Conservation (phyloP, 2,329 filamentous ascomycete genomes). For the Plenodomus tracheiphilus region DNA sequence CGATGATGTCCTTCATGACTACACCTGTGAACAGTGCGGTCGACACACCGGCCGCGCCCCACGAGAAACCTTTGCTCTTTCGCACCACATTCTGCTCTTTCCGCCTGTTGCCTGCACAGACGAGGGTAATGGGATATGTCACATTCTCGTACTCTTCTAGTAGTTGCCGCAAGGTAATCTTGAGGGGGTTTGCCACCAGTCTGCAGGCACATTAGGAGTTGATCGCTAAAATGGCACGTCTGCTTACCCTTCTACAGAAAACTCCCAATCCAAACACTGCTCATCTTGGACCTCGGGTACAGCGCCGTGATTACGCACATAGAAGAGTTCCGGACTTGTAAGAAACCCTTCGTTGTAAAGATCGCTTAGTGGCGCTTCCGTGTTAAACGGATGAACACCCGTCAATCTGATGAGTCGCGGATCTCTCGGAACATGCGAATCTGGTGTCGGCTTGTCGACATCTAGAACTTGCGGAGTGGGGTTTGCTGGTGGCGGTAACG, state of each 20-base stretch:
- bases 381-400: constrained; percentile 88
- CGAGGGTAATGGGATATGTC: constrained; percentile 84
- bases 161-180: constrained; percentile 71
- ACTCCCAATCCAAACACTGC: constrained; percentile 77
- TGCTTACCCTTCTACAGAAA: constrained; percentile 72
- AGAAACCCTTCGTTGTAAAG: constrained; percentile 82
- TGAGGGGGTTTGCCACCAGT: constrained; percentile 77
- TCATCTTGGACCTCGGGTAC: constrained; percentile 76
- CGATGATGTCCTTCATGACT: constrained; percentile 71
- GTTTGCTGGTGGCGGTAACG: constrained; percentile 69
- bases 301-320: constrained; percentile 86
- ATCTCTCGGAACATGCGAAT: constrained; percentile 79
- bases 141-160: constrained; percentile 76
- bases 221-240: neutral
- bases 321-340: constrained; percentile 85
- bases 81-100: constrained; percentile 92
- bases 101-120: constrained; percentile 87
- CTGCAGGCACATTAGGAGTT: constrained; percentile 34
- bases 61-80: constrained; percentile 93
- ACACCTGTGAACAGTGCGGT: constrained; percentile 89
- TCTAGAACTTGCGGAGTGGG: constrained; percentile 65
- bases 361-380: constrained; percentile 78
- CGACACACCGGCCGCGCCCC: constrained; percentile 84
- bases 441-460: constrained; percentile 82
- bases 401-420: constrained; percentile 82